phyloP scores from a whole-genome alignment of 176 grass and related monocot species.

The Rhipidocladum racemiflorum region DNA sequence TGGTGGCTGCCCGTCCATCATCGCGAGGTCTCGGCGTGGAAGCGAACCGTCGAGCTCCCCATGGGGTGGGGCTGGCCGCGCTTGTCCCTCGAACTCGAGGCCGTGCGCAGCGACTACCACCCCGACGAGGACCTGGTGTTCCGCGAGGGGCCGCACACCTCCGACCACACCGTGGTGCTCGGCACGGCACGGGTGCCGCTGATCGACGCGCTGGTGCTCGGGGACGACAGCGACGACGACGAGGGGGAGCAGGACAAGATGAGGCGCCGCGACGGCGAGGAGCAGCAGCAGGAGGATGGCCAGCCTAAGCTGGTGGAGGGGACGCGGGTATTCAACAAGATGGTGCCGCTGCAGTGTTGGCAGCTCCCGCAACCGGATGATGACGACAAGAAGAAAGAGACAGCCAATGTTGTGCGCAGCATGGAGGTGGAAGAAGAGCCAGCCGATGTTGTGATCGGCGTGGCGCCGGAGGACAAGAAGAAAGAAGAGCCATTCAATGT shows the following conservation, averaged over 20 bases:
- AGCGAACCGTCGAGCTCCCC: background rate
- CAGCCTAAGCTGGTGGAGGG: background rate
- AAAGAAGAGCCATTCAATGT: background rate
- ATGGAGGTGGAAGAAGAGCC: no score
- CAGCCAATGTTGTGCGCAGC: no score
- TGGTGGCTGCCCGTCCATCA: background rate
- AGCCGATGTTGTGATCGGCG: no score
- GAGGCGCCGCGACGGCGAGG: background rate
- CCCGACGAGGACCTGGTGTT: background rate
- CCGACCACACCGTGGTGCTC: background rate
- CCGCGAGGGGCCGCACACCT: constrained; percentile 39
- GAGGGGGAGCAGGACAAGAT: background rate
- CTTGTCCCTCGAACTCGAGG: constrained; percentile 9
- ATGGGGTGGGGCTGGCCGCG: background rate
- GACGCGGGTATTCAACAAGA: constrained; percentile 23
- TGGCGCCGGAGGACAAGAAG: background rate
- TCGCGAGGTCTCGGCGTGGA: background rate
- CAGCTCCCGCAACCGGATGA: background rate
- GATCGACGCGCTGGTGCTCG: constrained; percentile 13
- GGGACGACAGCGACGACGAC: background rate
- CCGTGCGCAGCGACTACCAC: constrained; percentile 4
- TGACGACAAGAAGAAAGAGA: background rate
- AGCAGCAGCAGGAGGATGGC: no score
- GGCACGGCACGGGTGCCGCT: constrained; percentile 15
- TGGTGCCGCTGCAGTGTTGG: constrained; percentile 4